Base-by-base conservation (phyloP, 1,284 basidiomycete species). In the Polyporus tsugae region DNA sequence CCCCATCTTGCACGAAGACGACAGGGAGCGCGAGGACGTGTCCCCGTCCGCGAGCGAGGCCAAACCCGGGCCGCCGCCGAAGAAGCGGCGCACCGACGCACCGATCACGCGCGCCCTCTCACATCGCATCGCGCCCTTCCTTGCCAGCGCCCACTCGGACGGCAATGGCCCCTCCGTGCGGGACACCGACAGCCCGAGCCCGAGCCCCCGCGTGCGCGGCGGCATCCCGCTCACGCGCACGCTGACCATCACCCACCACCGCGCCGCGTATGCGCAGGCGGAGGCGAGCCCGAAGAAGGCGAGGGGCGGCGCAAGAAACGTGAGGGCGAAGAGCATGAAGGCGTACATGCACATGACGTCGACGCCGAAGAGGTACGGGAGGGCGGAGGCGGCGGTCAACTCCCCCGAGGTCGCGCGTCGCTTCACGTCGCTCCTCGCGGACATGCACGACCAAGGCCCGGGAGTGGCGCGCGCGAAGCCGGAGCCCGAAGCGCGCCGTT, bases 301-400 rank as follows among this genome's bases (percentile, higher is more conserved):
- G 57, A 58, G 35, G 35, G 35, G 55, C 13, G 36, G 57, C 7
- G 36, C 70, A 7, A 65, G 70, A 0, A 58, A 75, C 15, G 53
- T 71, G 35, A 73, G 77, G 10, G 70, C 77, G n/a, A 73, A 71
- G 44, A 76, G 74, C 66, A 71, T 75, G 65, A 73, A 65, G 61
- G 65, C 35, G 36, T 41, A 41, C 58, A 58, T 25, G 52, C 52
- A 17, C 25, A 57, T 75, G 72, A 78, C 78, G 29, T 79, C 78
- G 9, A 79, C 78, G 6, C 78, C 77, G 60, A 76, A 76, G 72
- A 71, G 70, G 57, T 70, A 57, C 17, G 60, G 70, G 57, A 69
- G 62, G 13, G 57, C 62, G 7, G 17, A 38, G 29, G 69, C 68
- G 2, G 66, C 66, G 25, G 52, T 72, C 25, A 70, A 72, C 64